These are phyloP conservation scores for Dendrobium huoshanense DNA, from an alignment of 106 monocot genomes.

Conservation along the genomic window DNA sequence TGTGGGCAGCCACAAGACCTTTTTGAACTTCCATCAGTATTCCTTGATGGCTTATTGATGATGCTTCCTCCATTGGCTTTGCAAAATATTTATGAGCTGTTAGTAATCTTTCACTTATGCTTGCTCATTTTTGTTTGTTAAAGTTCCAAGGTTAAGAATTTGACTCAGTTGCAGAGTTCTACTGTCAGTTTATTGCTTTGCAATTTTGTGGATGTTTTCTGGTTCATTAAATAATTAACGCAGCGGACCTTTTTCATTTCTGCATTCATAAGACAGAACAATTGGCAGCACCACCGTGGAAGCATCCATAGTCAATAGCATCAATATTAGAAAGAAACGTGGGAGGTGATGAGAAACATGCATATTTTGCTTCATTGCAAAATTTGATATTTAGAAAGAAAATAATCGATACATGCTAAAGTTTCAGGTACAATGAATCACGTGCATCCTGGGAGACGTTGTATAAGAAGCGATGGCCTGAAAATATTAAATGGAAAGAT, in stretches of 20 bases:
- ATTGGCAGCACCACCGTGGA: constrained; percentile 3
- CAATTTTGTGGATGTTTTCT: background rate
- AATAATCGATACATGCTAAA: constrained; percentile 2
- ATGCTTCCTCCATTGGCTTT: constrained; percentile 10
- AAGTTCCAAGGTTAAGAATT: background rate
- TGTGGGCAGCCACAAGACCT: background rate
- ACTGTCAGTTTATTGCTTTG: background rate
- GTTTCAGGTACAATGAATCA: constrained; percentile 14
- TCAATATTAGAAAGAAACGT: constrained; percentile 13
- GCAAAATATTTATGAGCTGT: constrained; percentile 10
- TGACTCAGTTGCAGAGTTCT: background rate
- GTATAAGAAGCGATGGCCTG: constrained; percentile 25
- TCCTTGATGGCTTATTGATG: constrained; percentile 4
- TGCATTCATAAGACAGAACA: constrained; percentile 12
- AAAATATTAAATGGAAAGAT: constrained; percentile 3
- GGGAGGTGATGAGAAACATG: constrained; percentile 13
- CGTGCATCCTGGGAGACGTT: constrained; percentile 16
- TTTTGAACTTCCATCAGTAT: constrained; percentile 5
- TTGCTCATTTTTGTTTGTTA: background rate
- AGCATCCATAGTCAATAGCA: background rate
- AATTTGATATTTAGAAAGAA: background rate
- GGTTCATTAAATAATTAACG: background rate
- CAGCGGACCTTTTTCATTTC: background rate
- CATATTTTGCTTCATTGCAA: background rate
- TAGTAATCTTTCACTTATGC: background rate